Conservation (phyloP, 768 basidiomycete species). For the Xerocomus potaroensis region DNA sequence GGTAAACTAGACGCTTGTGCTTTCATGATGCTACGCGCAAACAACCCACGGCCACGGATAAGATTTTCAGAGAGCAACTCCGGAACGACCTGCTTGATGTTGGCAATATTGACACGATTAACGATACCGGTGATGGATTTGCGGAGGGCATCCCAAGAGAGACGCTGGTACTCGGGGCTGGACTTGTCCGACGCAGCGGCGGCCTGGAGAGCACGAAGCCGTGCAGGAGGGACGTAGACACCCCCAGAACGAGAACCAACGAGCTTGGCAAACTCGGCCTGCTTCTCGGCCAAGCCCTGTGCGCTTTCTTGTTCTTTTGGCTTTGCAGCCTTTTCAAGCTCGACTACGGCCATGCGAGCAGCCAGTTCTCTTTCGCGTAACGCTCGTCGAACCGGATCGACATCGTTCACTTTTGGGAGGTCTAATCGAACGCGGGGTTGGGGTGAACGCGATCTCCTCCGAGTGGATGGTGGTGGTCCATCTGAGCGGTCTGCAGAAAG, state of each 20-base stretch:
- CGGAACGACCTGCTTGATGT: slow-evolving; percentile 91
- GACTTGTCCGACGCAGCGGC: slow-evolving; percentile 80
- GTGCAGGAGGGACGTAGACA: slow-evolving; percentile 94
- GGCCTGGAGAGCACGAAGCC: slow-evolving; percentile 82
- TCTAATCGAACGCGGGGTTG: slow-evolving; percentile 31
- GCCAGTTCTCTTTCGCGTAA: slow-evolving; percentile 81
- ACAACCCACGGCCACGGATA: slow-evolving; percentile 87
- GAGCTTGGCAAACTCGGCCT: slow-evolving; percentile 89
- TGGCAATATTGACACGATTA: slow-evolving; percentile 95
- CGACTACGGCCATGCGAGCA: slow-evolving; percentile 61
- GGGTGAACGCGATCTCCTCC: slow-evolving; percentile 41
- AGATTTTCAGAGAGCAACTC: slow-evolving; percentile 94
- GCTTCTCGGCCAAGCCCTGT: slow-evolving; percentile 55
- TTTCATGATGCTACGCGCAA: slow-evolving; percentile 94
- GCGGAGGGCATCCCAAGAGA: slow-evolving; percentile 96
- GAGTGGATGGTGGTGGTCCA: slow-evolving; percentile 38
- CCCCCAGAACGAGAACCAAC: slow-evolving; percentile 81
- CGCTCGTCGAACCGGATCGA: slow-evolving; percentile 69
- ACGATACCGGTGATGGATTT: slow-evolving; percentile 99
- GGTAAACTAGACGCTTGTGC: slow-evolving; percentile 96
- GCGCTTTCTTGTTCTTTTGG: slow-evolving; percentile 42
- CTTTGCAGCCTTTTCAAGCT: slow-evolving; percentile 59
- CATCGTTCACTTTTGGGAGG: slow-evolving; percentile 57
- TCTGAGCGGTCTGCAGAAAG: slow-evolving; percentile 33
- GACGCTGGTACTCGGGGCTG: slow-evolving; percentile 85